Percentiles rank a stretch among this genome's conserved stretches.
These are phyloP conservation scores for Stagonosporopsis vannaccii DNA, from an alignment of 2,329 filamentous ascomycete species.

Conservation along the genomic window DNA sequence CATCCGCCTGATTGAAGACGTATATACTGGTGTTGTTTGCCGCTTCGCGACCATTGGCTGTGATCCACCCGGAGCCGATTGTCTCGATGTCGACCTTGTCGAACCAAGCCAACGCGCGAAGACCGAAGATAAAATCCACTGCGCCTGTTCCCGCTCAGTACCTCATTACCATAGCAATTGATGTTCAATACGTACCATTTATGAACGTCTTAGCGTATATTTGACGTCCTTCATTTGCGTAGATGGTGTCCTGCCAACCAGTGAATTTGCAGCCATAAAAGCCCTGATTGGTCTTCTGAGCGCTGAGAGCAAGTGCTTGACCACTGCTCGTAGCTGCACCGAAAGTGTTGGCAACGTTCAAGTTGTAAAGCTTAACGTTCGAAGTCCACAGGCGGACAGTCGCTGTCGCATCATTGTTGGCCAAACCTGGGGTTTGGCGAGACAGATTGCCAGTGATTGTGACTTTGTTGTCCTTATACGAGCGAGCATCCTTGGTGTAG, in stretches of 20 bases:
- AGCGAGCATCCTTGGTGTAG: slow-evolving; percentile 59
- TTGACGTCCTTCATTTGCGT: slow-evolving; percentile 55
- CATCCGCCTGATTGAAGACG: slow-evolving; percentile 59
- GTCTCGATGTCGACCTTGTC: slow-evolving; percentile 40
- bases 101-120: slow-evolving; percentile 57
- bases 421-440: slow-evolving; percentile 34
- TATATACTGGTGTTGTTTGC: slow-evolving; percentile 52
- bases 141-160: slow-evolving; percentile 35
- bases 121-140: slow-evolving; percentile 65
- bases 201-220: slow-evolving; percentile 64
- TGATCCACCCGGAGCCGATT: slow-evolving; percentile 28
- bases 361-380: slow-evolving; percentile 65
- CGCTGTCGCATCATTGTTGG: slow-evolving; percentile 59
- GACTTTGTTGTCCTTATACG: slow-evolving; percentile 63
- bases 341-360: slow-evolving; percentile 60
- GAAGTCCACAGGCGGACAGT: slow-evolving; percentile 55
- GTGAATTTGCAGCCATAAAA: slow-evolving; percentile 63
- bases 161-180: too few relatives aligned
- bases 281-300: slow-evolving; percentile 57
- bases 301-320: slow-evolving; percentile 60
- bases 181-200: slow-evolving; percentile 48
- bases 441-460: slow-evolving; percentile 56
- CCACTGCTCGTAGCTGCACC: slow-evolving; percentile 21
- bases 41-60: slow-evolving; percentile 30
- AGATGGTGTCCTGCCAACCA: slow-evolving; percentile 62